Percentiles rank a stretch among this genome's conserved stretches.
Conservation (phyloP, 768 basidiomycete species). For the Exidia glandulosa region DNA sequence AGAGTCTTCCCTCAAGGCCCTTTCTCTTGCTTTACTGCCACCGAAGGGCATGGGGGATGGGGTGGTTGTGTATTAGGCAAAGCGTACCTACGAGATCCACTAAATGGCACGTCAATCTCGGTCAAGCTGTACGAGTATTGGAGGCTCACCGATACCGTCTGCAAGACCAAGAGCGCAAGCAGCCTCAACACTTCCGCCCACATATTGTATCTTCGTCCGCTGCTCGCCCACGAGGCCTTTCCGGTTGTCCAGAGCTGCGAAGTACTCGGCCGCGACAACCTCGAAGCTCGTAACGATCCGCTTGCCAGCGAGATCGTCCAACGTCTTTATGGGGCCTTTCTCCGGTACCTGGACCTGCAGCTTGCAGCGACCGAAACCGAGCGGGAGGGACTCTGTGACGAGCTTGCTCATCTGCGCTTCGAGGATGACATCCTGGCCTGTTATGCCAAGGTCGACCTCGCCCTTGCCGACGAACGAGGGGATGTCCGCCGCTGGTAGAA, state of each 20-base stretch:
- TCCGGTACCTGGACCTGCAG: conserved; percentile 78
- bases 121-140: background rate
- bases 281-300: conserved; percentile 93
- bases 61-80: too few relatives aligned
- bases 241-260: conserved; percentile 49
- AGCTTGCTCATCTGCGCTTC: conserved; percentile 74
- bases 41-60: too few relatives aligned
- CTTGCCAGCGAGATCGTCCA: conserved; percentile 79
- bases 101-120: conserved; percentile 18
- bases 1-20: too few relatives aligned
- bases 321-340: conserved; percentile 47
- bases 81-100: conserved; percentile 98
- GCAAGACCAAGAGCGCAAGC: conserved; percentile 94
- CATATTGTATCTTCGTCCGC: conserved; percentile 81
- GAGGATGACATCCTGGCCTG: conserved; percentile 94
- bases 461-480: conserved; percentile 98
- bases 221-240: conserved; percentile 37
- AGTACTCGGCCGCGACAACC: conserved; percentile 70
- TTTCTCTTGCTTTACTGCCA: too few relatives aligned
- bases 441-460: conserved; percentile 92
- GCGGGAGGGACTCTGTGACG: conserved; percentile 68
- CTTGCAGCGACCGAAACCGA: conserved; percentile 84
- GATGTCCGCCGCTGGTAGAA: conserved; percentile 93
- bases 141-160: conserved; percentile 78
- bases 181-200: conserved; percentile 96